These are phyloP conservation scores for Annona squamosa DNA, from an alignment of 164 flowering plant genomes.

Conservation along the genomic window DNA sequence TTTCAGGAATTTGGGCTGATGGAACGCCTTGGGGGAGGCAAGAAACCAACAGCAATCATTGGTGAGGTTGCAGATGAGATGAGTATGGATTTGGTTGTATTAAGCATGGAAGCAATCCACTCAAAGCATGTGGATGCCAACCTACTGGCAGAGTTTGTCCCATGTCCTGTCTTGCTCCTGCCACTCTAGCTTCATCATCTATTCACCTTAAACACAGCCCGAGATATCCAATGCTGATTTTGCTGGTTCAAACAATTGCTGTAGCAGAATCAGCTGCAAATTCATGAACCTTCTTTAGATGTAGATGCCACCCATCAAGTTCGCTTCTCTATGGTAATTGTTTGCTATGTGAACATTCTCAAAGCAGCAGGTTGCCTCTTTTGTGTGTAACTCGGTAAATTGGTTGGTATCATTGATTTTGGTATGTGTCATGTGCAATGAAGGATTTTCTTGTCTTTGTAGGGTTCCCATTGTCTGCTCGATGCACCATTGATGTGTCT, in stretches of 20 bases:
- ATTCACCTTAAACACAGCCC: not conserved
- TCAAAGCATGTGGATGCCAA: slow-evolving; percentile 97
- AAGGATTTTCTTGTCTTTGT: no score
- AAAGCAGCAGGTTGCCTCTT: not conserved
- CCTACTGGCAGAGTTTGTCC: slow-evolving; percentile 88
- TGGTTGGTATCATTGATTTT: not conserved
- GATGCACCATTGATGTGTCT: not conserved
- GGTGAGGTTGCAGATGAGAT: slow-evolving; percentile 97
- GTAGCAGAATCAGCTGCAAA: not conserved
- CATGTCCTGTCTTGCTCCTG: slow-evolving; percentile 85
- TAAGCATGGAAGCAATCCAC: slow-evolving; percentile 98
- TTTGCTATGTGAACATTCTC: not conserved
- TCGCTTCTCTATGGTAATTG: not conserved
- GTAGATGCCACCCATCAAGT: not conserved
- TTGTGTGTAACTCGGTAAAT: not conserved
- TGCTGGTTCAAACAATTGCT: no score
- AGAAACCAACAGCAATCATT: slow-evolving; percentile 82
- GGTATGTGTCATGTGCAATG: not conserved
- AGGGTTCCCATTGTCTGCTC: not conserved
- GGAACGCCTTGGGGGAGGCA: slow-evolving; percentile 88
- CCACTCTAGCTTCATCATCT: slow-evolving; percentile 36
- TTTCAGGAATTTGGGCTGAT: slow-evolving; percentile 75
- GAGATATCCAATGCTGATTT: not conserved
- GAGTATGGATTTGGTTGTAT: slow-evolving; percentile 71
- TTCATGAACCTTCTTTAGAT: not conserved